Percentiles rank a stretch among this genome's conserved stretches.
phyloP scores from a whole-genome alignment of 306 rosid genomes.

The Prunus campanulata region DNA sequence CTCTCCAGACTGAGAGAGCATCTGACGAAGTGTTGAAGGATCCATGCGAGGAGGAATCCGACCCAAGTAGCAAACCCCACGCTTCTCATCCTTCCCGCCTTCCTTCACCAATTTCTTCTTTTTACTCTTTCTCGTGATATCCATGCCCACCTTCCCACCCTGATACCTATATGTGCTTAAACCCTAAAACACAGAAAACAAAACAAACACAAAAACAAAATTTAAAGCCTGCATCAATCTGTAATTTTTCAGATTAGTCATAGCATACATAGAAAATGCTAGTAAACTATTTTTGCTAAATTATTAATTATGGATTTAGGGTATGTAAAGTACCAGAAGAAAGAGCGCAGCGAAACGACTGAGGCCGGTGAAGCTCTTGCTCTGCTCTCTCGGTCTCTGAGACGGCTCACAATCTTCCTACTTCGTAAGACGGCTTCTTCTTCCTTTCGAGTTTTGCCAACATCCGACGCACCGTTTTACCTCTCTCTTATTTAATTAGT shows the following conservation, averaged over 20 bases:
- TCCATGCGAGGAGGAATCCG: conserved; percentile 90
- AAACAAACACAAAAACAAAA: not conserved
- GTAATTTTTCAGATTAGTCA: not conserved
- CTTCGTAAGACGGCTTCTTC: not conserved
- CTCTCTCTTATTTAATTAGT: not conserved
- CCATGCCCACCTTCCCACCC: not conserved
- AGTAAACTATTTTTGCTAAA: not conserved
- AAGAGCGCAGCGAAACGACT: not conserved
- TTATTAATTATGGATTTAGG: not conserved
- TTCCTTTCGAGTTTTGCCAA: not conserved
- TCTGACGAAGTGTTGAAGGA: conserved; percentile 59
- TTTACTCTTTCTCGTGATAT: conserved; percentile 1
- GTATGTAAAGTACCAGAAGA: not conserved
- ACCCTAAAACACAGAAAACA: not conserved
- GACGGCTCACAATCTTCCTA: not conserved
- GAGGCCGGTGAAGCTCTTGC: not conserved
- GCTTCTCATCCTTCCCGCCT: conserved; percentile 44
- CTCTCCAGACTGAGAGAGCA: conserved; percentile 73
- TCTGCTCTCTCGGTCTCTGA: not conserved
- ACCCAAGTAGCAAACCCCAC: conserved; percentile 79
- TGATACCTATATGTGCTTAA: not conserved
- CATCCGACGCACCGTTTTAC: not conserved
- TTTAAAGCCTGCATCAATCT: not conserved
- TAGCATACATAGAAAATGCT: not conserved
- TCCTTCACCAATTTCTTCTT: conserved; percentile 28